Evolutionary conservation across 164 flowering plant genomes (phyloP).

Genomic region (Macadamia tetraphylla): DNA sequence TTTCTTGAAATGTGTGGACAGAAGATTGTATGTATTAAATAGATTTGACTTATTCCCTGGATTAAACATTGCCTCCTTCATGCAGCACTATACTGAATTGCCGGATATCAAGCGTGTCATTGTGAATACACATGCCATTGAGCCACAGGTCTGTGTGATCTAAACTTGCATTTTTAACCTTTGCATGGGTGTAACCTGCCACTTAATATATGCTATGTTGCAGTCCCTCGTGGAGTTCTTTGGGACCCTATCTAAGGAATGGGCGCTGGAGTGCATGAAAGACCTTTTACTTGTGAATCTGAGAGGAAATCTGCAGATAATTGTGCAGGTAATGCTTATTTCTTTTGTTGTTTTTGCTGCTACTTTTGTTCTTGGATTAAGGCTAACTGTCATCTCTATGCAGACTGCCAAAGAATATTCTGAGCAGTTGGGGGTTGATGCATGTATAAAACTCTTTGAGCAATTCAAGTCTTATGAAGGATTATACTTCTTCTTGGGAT

Average conservation of each 20-base stretch:
- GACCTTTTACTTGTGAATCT: slow-evolving; percentile 69
- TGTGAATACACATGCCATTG: slow-evolving; percentile 84
- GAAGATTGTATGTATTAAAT: no score
- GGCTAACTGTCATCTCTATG: slow-evolving; percentile 7
- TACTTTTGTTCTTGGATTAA: background rate
- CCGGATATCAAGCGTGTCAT: slow-evolving; percentile 81
- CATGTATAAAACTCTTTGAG: slow-evolving; percentile 76
- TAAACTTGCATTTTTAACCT: background rate
- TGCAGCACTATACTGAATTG: slow-evolving; percentile 73
- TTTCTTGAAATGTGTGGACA: background rate
- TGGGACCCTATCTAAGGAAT: slow-evolving; percentile 74
- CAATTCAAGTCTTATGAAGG: slow-evolving; percentile 85
- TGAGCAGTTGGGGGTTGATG: slow-evolving; percentile 74
- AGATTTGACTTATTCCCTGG: background rate
- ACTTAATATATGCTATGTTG: slow-evolving; percentile 14
- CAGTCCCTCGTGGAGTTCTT: slow-evolving; percentile 82
- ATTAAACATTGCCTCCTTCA: slow-evolving; percentile 6
- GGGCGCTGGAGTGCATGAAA: slow-evolving; percentile 91
- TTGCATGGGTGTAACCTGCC: background rate
- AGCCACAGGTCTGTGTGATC: slow-evolving; percentile 57
- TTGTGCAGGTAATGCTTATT: slow-evolving; percentile 53
- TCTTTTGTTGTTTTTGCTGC: background rate
- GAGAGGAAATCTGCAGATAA: slow-evolving; percentile 79
- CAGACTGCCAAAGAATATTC: slow-evolving; percentile 79
- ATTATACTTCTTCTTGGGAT: slow-evolving; percentile 72